Evolutionary conservation across 1,139 yeast species (phyloP).

Genomic region (Candida glucosophila): DNA sequence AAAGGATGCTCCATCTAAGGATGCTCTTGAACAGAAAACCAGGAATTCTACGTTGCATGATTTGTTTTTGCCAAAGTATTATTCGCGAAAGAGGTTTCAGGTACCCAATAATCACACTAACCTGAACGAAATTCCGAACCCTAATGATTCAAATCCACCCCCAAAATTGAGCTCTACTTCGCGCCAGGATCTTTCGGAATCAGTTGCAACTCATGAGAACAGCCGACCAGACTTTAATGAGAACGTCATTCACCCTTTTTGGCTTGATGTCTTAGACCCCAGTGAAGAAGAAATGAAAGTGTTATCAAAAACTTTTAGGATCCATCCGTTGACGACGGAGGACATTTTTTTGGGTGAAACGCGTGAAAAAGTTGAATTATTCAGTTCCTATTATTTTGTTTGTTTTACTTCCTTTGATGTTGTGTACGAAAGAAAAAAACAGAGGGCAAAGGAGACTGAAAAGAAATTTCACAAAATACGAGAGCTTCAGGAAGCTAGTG

Average conservation of each 20-base stretch:
- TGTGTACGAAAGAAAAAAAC: constrained; percentile 61
- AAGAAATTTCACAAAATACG: constrained; percentile 31
- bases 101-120: constrained; percentile 7
- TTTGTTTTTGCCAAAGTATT: constrained; percentile 22
- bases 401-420: constrained; percentile 92
- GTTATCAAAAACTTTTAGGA: constrained; percentile 74
- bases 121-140: constrained; percentile 1
- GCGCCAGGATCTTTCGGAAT: too few species aligned
- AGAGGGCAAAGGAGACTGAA: constrained; percentile 37
- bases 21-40: too few species aligned
- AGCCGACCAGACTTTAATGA: too few species aligned
- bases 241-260: constrained; percentile 47
- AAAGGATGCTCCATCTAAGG: not conserved
- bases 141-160: not conserved
- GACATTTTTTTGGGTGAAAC: constrained; percentile 92
- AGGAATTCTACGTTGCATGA: constrained; percentile 15
- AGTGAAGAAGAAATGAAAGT: constrained; percentile 97
- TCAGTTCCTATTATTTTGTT: constrained; percentile 81
- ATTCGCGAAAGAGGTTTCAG: constrained; percentile 11
- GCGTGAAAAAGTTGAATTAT: constrained; percentile 89
- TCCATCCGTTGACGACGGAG: constrained; percentile 86
- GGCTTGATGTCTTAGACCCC: constrained; percentile 91
- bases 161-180: too few species aligned
- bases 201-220: too few species aligned
- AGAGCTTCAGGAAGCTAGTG: constrained; percentile 20